Evolutionary conservation across 805 yeast genomes (phyloP).

Genomic region (Cyberlindnera bimundalis): DNA sequence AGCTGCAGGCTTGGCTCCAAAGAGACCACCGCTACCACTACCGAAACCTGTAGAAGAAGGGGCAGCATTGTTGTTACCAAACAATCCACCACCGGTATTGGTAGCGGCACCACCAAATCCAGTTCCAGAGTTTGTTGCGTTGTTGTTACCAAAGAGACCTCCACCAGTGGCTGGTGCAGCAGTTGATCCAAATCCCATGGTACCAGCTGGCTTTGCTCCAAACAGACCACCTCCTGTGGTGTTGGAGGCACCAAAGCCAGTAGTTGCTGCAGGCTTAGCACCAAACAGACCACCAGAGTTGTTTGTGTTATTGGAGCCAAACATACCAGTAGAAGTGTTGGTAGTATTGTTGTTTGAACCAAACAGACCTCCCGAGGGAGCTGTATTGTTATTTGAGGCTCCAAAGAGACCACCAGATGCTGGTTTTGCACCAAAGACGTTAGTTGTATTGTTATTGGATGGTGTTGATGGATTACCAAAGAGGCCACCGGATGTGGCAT

Average conservation of each 20-base stretch:
- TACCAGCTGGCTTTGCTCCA: slow-evolving; percentile 34
- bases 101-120: slow-evolving; percentile 16
- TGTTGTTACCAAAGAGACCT: slow-evolving; percentile 40
- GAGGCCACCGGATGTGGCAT: slow-evolving; percentile 32
- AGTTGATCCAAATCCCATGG: slow-evolving; percentile 12
- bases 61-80: slow-evolving; percentile 21
- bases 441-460: slow-evolving; percentile 20
- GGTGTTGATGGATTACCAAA: slow-evolving; percentile 35
- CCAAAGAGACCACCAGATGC: slow-evolving; percentile 41
- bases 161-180: slow-evolving; percentile 26
- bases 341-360: slow-evolving; percentile 11
- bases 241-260: slow-evolving; percentile 34
- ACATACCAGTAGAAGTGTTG: slow-evolving; percentile 27
- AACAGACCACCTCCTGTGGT: slow-evolving; percentile 35
- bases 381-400: slow-evolving; percentile 19
- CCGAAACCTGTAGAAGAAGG: slow-evolving; percentile 19
- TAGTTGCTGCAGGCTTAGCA: slow-evolving; percentile 18
- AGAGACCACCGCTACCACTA: slow-evolving; percentile 30
- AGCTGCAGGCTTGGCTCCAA: slow-evolving; percentile 31
- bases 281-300: slow-evolving; percentile 36
- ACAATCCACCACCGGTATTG: slow-evolving; percentile 3
- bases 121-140: slow-evolving; percentile 26
- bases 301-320: slow-evolving; percentile 30
- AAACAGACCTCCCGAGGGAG: slow-evolving; percentile 20
- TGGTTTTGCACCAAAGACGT: slow-evolving; percentile 30